Evolutionary conservation across 306 rosid genomes (phyloP).

Genomic region (Cicer pinnatifidum): DNA sequence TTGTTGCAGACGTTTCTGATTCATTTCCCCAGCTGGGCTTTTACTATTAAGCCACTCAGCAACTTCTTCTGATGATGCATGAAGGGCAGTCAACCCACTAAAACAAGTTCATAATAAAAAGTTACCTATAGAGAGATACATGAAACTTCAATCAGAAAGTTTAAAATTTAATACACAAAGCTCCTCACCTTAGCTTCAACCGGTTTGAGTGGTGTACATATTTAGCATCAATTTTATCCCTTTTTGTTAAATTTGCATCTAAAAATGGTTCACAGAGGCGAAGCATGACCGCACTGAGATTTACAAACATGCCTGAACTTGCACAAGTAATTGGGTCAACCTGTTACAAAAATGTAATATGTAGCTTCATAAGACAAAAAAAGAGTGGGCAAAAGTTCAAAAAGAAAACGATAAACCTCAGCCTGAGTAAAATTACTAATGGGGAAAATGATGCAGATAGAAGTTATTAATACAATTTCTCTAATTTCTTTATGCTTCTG

Average conservation of each 20-base stretch:
- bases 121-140: slow-evolving; percentile 46
- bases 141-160: slow-evolving; percentile 41
- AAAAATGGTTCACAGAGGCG: slow-evolving; percentile 93
- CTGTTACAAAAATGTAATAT: slow-evolving; percentile 47
- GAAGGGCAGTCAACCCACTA: slow-evolving; percentile 96
- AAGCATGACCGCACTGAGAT: slow-evolving; percentile 96
- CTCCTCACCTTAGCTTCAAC: slow-evolving; percentile 77
- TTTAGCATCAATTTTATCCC: slow-evolving; percentile 86
- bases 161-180: slow-evolving; percentile 23
- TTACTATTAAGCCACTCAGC: slow-evolving; percentile 74
- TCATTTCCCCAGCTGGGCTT: slow-evolving; percentile 47
- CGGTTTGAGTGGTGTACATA: slow-evolving; percentile 82
- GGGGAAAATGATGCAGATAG: not conserved
- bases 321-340: slow-evolving; percentile 92
- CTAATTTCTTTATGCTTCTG: not conserved
- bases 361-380: slow-evolving; percentile 15
- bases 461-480: slow-evolving; percentile 26
- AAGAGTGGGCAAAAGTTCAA: not conserved
- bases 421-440: slow-evolving; percentile 14
- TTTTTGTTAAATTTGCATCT: slow-evolving; percentile 83
- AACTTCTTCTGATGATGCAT: slow-evolving; percentile 96
- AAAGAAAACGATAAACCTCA: slow-evolving; percentile 13
- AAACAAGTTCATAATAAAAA: slow-evolving; percentile 46
- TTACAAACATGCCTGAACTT: slow-evolving; percentile 99
- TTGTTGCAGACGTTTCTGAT: slow-evolving; percentile 70